Evolutionary conservation across 345 rosid species (phyloP).

Genomic region (Euphorbia lathyris): DNA sequence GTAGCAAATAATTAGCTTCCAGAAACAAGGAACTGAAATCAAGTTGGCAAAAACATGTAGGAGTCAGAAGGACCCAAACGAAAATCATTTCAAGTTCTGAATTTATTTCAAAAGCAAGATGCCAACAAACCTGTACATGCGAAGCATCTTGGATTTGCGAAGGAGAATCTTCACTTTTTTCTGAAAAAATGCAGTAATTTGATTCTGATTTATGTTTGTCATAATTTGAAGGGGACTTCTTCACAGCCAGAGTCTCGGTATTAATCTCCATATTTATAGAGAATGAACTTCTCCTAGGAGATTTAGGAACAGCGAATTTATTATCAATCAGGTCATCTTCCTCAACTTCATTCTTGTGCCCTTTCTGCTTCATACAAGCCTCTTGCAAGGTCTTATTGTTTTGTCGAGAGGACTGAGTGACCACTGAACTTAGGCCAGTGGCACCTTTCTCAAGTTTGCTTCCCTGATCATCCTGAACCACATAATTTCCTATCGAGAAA

Average conservation of each 20-base stretch:
- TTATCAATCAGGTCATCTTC: conserved; percentile 7
- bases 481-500: background rate
- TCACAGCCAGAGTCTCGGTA: conserved; percentile 5
- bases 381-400: conserved; percentile 5
- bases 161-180: conserved; percentile 15
- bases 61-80: background rate
- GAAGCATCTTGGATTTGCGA: conserved; percentile 12
- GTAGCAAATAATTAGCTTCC: background rate
- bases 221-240: conserved; percentile 10
- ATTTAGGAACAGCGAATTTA: background rate
- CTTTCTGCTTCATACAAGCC: background rate
- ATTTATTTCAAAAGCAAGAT: background rate
- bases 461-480: conserved; percentile 10
- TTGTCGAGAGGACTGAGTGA: conserved; percentile 12
- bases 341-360: conserved; percentile 11
- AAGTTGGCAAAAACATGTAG: background rate
- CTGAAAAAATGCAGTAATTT: background rate
- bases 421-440: conserved; percentile 1
- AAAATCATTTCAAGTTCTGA: background rate
- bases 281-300: background rate
- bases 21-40: background rate
- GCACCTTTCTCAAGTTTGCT: conserved; percentile 21
- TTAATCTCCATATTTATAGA: conserved; percentile 9
- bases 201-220: conserved; percentile 19
- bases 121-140: conserved; percentile 35